Evolutionary conservation across 1,284 basidiomycete species (phyloP).

Genomic region (Fistulinella staudtii): DNA sequence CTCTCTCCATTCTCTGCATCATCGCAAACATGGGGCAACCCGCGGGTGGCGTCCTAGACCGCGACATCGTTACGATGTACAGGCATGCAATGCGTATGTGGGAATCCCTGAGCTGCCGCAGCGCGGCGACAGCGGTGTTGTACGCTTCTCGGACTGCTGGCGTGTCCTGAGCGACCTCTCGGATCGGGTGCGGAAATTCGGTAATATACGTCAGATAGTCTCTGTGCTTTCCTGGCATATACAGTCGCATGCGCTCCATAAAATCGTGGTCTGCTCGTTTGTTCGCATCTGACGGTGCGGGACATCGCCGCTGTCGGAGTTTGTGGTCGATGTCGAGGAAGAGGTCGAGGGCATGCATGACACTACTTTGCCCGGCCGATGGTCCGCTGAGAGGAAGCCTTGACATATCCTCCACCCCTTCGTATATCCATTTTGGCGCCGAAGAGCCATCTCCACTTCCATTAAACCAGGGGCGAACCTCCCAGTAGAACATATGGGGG

Average conservation of each 20-base stretch:
- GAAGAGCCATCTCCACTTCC: conserved; percentile 66
- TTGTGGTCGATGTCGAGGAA: conserved; percentile 83
- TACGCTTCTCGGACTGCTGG: conserved; percentile 68
- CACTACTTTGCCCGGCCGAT: conserved; percentile 89
- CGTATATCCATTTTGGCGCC: conserved; percentile 75
- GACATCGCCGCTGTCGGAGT: conserved; percentile 67
- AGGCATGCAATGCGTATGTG: conserved; percentile 88
- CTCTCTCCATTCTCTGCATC: conserved; percentile 49
- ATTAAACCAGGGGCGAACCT: conserved; percentile 90
- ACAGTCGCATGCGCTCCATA: conserved; percentile 78
- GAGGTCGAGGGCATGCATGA: conserved; percentile 82
- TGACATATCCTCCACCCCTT: conserved; percentile 64
- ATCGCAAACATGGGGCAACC: conserved; percentile 53
- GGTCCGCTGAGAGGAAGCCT: conserved; percentile 77
- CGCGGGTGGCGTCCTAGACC: conserved; percentile 43
- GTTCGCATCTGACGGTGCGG: conserved; percentile 62
- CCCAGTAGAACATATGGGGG: conserved; percentile 88
- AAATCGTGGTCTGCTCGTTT: conserved; percentile 66
- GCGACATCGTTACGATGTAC: conserved; percentile 78
- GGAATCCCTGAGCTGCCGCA: conserved; percentile 79
- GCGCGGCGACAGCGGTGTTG: conserved; percentile 70
- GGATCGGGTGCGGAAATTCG: conserved; percentile 47
- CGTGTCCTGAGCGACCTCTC: conserved; percentile 53
- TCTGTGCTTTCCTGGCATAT: conserved; percentile 77
- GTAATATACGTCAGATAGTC: conserved; percentile 59